Percentiles rank a stretch among this genome's conserved stretches.
phyloP scores from a whole-genome alignment of 345 rosid species.

The Boechera divaricarpa region DNA sequence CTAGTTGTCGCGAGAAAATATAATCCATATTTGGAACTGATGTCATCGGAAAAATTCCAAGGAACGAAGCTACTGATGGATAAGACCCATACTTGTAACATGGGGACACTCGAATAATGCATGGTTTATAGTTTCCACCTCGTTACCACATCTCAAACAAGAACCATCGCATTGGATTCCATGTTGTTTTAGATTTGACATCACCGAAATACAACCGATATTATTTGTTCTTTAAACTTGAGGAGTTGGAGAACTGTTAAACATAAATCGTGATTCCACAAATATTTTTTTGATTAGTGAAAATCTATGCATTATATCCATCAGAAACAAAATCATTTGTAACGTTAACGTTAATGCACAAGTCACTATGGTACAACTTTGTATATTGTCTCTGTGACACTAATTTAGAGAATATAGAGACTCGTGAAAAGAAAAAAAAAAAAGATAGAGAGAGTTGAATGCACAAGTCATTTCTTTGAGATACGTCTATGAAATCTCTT shows the following conservation, averaged over 20 bases:
- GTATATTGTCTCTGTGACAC: not conserved
- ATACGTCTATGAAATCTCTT: not conserved
- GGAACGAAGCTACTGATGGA: no score
- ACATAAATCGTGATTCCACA: not conserved
- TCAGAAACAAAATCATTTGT: not conserved
- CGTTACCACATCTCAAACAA: no score
- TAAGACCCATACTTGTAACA: no score
- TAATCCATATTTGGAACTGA: no score
- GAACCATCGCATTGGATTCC: no score
- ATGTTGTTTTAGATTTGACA: no score
- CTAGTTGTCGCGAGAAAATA: no score
- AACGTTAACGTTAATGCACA: not conserved
- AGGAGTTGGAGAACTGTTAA: not conserved
- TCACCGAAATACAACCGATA: no score
- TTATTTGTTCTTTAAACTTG: not conserved
- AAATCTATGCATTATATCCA: not conserved
- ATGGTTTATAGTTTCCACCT: no score
- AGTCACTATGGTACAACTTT: not conserved
- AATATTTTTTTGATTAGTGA: not conserved
- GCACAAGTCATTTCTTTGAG: not conserved
- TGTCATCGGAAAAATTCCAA: no score
- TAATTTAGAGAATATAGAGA: not conserved
- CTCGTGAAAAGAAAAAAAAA: not conserved
- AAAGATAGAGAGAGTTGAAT: not conserved
- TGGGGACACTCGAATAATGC: no score